Base-by-base conservation (phyloP, 305 asterid genomes). In the Plantago rigida region DNA sequence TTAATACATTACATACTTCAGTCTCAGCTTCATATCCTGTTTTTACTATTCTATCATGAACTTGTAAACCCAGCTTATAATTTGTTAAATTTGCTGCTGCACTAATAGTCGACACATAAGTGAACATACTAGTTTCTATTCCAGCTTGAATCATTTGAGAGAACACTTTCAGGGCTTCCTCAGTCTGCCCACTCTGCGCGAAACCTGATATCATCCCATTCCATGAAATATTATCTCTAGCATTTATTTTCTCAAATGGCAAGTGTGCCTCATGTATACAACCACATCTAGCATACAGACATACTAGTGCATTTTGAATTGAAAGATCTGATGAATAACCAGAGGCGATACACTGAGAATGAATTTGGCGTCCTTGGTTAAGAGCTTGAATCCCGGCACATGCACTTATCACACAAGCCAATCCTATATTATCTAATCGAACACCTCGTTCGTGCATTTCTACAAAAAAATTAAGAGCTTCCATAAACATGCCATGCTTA, bases 121-220 rank as follows among this genome's bases (percentile, higher is more conserved):
- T 82, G 72, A 79, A 91, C 83, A 81, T 77, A 68, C 81, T 78
- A 68, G 81, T 87, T 65, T 87, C 92, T 60, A 70, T 81, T 52
- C 85, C 89, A 48, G 69, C 84, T 74, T 62, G 83, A 72, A 79
- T 80, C 98, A 87, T 84, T 78, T 59, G 69, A 72, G 78, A 75
- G 53, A 83, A 91, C 55, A 81, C 79, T 68, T 81, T 77, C 69
- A 91, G 59, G 9, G 96, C 86, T 72, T 91, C 96, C 78, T 82
- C 92, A 56, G 71, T 79, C 59, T 69, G 77, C 36, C 96, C 92
- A 68, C 98, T 79, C 78, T 91, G 98, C 12, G 92, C 80, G 58
- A 87, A 86, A 29, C 98, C 98, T 48, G 98, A 87, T 70, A 91
- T 84, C 82, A 91, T 65, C 36, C 93, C 84, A 19, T 87, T 91